These are phyloP conservation scores for Epichloe gansuensis DNA, from an alignment of 2,329 filamentous ascomycete species.

Conservation along the genomic window DNA sequence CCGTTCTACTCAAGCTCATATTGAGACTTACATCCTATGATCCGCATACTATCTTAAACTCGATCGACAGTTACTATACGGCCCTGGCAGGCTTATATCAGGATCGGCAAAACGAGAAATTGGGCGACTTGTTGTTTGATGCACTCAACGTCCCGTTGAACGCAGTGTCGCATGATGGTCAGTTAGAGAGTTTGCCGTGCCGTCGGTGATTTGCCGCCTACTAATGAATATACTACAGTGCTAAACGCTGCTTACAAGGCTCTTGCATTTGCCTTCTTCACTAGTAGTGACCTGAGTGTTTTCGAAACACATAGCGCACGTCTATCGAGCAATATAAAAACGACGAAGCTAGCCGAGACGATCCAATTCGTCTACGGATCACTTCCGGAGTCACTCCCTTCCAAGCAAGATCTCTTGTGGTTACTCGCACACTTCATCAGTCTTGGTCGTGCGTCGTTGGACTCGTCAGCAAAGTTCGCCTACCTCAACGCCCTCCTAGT, in stretches of 20 bases:
- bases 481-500: constrained; percentile 41
- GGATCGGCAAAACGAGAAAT: constrained; percentile 9
- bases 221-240: not conserved
- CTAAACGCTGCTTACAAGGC: constrained; percentile 18
- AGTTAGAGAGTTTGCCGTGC: constrained; percentile 1
- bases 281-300: constrained; percentile 22
- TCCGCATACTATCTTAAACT: constrained; percentile 13
- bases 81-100: constrained; percentile 25
- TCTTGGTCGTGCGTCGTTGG: constrained; percentile 30
- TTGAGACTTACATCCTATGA: constrained; percentile 15
- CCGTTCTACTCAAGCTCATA: constrained; percentile 24
- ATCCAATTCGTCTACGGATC: constrained; percentile 25
- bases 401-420: constrained; percentile 41
- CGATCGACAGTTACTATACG: constrained; percentile 25
- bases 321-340: constrained; percentile 26
- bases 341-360: constrained; percentile 27
- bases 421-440: constrained; percentile 55
- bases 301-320: constrained; percentile 27
- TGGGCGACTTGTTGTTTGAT: constrained; percentile 13
- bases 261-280: constrained; percentile 27
- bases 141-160: constrained; percentile 20
- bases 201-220: not conserved
- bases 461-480: constrained; percentile 22
- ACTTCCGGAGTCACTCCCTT: constrained; percentile 11
- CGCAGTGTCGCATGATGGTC: constrained; percentile 10